These are phyloP conservation scores for Coleophoma eucalyptorum DNA, from an alignment of 2,329 filamentous ascomycete genomes.

Conservation along the genomic window DNA sequence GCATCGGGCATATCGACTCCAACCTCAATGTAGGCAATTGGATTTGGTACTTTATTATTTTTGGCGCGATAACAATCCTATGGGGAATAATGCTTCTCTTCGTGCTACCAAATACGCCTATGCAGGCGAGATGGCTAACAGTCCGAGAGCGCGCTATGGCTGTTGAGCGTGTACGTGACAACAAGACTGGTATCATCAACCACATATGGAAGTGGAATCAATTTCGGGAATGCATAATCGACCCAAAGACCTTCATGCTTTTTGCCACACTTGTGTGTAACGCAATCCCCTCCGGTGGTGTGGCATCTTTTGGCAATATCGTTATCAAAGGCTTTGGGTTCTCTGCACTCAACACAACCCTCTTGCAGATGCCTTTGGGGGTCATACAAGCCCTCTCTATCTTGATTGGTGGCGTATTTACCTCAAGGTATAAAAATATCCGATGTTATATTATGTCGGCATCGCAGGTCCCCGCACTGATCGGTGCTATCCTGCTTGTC, in stretches of 20 bases:
- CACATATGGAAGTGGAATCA: slow-evolving; percentile 47
- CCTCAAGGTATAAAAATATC: slow-evolving; percentile 35
- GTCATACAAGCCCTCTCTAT: not conserved
- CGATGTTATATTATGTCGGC: not conserved
- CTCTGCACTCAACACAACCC: slow-evolving; percentile 13
- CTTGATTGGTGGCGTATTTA: slow-evolving; percentile 53
- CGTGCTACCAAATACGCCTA: slow-evolving; percentile 30
- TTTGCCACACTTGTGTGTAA: slow-evolving; percentile 39
- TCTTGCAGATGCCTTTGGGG: not conserved
- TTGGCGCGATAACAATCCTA: slow-evolving; percentile 39
- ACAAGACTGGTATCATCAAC: slow-evolving; percentile 23
- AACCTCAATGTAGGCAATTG: slow-evolving; percentile 13
- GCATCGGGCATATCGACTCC: slow-evolving; percentile 30
- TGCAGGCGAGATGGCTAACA: slow-evolving; percentile 33
- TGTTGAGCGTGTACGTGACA: slow-evolving; percentile 25
- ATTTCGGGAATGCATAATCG: slow-evolving; percentile 44
- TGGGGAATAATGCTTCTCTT: slow-evolving; percentile 32
- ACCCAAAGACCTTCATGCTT: slow-evolving; percentile 57
- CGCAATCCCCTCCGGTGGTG: slow-evolving; percentile 45
- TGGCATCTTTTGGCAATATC: slow-evolving; percentile 25
- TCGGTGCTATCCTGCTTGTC: not conserved
- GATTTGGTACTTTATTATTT: slow-evolving; percentile 4
- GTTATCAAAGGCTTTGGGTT: slow-evolving; percentile 24
- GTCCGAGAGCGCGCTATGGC: slow-evolving; percentile 36
- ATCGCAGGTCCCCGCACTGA: not conserved